phyloP scores from a whole-genome alignment of 2,329 filamentous ascomycete genomes.

The Juglanconis sp. region DNA sequence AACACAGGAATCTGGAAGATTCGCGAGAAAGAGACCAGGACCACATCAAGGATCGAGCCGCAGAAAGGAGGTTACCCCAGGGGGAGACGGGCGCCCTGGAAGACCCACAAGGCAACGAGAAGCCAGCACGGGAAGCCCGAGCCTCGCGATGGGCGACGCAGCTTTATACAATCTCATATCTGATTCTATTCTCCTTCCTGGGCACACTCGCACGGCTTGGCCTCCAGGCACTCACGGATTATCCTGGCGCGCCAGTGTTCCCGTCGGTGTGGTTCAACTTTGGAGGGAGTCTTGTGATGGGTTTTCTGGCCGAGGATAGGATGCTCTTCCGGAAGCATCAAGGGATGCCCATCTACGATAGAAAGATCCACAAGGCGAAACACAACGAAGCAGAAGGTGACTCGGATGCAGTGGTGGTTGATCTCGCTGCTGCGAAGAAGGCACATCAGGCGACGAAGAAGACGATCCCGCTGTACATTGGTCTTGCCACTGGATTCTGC shows the following conservation, averaged over 20 bases:
- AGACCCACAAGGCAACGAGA: background rate
- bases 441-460: conserved; percentile 69
- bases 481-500: conserved; percentile 65
- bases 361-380: conserved; percentile 31
- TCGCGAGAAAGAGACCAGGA: conserved; percentile 23
- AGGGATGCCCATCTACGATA: conserved; percentile 44
- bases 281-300: conserved; percentile 75
- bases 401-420: conserved; percentile 21
- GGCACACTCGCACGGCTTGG: conserved; percentile 83
- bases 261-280: conserved; percentile 86
- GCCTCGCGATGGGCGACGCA: conserved; percentile 53
- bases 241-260: conserved; percentile 74
- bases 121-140: background rate
- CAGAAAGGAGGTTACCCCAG: background rate
- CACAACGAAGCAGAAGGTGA: conserved; percentile 38
- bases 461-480: conserved; percentile 83
- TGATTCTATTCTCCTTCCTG: conserved; percentile 80
- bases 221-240: conserved; percentile 73
- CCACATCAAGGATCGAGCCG: conserved; percentile 13
- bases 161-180: conserved; percentile 73
- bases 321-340: conserved; percentile 70
- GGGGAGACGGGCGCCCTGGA: background rate
- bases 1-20: conserved; percentile 35
- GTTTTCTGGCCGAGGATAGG: conserved; percentile 77
- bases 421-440: conserved; percentile 48